These are phyloP conservation scores for Phytophthora fragariaefolia DNA, from an alignment of 352 stramenopile species.

Conservation along the genomic window DNA sequence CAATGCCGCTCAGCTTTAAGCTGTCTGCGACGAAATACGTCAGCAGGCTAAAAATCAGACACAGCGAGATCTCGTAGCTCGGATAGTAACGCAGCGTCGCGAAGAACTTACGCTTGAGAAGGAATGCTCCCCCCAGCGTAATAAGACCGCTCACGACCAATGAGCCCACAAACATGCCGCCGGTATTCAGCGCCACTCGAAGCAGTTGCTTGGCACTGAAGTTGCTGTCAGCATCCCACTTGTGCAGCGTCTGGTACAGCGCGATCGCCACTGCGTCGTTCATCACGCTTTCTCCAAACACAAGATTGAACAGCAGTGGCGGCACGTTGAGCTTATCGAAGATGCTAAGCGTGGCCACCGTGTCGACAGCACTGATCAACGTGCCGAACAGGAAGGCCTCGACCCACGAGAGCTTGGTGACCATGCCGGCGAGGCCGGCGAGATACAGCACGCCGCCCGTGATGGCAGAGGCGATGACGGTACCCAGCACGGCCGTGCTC, in stretches of 20 bases:
- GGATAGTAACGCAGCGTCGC: slow-evolving; percentile 79
- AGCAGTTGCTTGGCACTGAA: slow-evolving; percentile 71
- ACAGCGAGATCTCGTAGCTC: slow-evolving; percentile 88
- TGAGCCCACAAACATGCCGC: slow-evolving; percentile 83
- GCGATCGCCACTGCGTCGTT: slow-evolving; percentile 96
- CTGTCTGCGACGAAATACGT: slow-evolving; percentile 87
- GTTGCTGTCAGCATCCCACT: slow-evolving; percentile 84
- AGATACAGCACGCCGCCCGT: slow-evolving; percentile 78
- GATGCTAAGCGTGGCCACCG: slow-evolving; percentile 92
- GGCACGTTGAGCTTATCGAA: slow-evolving; percentile 92
- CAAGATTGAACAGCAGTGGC: slow-evolving; percentile 94
- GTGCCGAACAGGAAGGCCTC: slow-evolving; percentile 93
- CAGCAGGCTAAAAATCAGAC: slow-evolving; percentile 86
- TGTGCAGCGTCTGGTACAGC: slow-evolving; percentile 92
- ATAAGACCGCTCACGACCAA: slow-evolving; percentile 72
- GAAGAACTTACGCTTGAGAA: slow-evolving; percentile 81
- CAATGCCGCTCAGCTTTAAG: slow-evolving; percentile 91
- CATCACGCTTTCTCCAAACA: slow-evolving; percentile 95
- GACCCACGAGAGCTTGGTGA: slow-evolving; percentile 87
- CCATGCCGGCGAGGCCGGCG: slow-evolving; percentile 59
- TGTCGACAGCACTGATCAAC: slow-evolving; percentile 94
- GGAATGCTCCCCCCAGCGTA: slow-evolving; percentile 75
- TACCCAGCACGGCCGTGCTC: slow-evolving; percentile 83
- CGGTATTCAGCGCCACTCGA: slow-evolving; percentile 68
- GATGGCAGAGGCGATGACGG: slow-evolving; percentile 77